These are phyloP conservation scores for Melanomma pulvis-pyrius DNA, from an alignment of 495 filamentous ascomycete genomes.

Conservation along the genomic window DNA sequence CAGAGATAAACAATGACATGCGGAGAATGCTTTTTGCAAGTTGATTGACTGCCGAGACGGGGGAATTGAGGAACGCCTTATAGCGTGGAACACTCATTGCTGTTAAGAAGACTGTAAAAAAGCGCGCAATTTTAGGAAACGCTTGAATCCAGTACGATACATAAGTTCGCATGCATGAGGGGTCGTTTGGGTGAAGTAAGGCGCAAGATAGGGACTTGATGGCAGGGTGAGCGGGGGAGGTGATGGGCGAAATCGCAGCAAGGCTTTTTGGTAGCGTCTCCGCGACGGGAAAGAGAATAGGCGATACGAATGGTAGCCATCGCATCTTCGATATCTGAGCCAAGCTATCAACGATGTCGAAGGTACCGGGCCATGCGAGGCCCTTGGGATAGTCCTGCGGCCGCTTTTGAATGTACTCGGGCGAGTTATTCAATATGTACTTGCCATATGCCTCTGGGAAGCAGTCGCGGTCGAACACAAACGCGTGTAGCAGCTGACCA, in stretches of 20 bases:
- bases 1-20: slow-evolving; percentile 73
- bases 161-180: slow-evolving; percentile 83
- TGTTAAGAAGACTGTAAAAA: slow-evolving; percentile 71
- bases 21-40: slow-evolving; percentile 66
- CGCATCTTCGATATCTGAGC: slow-evolving; percentile 75
- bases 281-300: slow-evolving; percentile 77
- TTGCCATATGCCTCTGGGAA: slow-evolving; percentile 74
- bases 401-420: slow-evolving; percentile 73
- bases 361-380: slow-evolving; percentile 73
- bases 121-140: slow-evolving; percentile 75
- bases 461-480: slow-evolving; percentile 89
- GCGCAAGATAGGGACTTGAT: slow-evolving; percentile 85
- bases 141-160: slow-evolving; percentile 78
- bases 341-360: slow-evolving; percentile 78
- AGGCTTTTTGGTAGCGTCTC: slow-evolving; percentile 65
- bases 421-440: slow-evolving; percentile 72
- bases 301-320: slow-evolving; percentile 90
- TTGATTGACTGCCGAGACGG: slow-evolving; percentile 63
- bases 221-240: slow-evolving; percentile 79
- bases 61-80: slow-evolving; percentile 65
- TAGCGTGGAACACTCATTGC: slow-evolving; percentile 69
- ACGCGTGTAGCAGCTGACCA: slow-evolving; percentile 87
- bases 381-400: slow-evolving; percentile 68
- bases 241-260: slow-evolving; percentile 71
- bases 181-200: slow-evolving; percentile 83